phyloP scores from a whole-genome alignment of 768 basidiomycete species.

The Lentinula sp. region DNA sequence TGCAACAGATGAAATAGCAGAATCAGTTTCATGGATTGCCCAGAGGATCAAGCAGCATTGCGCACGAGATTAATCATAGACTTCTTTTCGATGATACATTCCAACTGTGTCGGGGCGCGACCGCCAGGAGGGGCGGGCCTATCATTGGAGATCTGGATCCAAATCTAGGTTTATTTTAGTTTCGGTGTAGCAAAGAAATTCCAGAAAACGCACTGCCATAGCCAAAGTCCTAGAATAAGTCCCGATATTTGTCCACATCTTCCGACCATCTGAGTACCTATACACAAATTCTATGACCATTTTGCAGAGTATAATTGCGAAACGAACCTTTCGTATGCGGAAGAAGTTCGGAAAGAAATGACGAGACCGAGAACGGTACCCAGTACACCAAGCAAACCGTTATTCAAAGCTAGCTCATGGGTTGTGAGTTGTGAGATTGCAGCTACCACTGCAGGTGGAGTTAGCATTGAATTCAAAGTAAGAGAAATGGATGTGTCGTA shows the following conservation, averaged over 20 bases:
- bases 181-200: conserved; percentile 7
- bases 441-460: conserved; percentile 41
- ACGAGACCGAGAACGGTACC: conserved; percentile 70
- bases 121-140: conserved; percentile 26
- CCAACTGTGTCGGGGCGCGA: conserved; percentile 25
- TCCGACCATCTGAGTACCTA: conserved; percentile 65
- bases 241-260: conserved; percentile 61
- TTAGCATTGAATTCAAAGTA: conserved; percentile 14
- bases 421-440: conserved; percentile 44
- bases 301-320: neutral
- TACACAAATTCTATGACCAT: conserved; percentile 1
- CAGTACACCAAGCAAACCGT: conserved; percentile 57
- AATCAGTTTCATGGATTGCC: neutral
- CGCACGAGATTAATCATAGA: conserved; percentile 63
- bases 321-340: conserved; percentile 58
- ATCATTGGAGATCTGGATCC: conserved; percentile 48
- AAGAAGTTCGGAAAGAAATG: conserved; percentile 68
- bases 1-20: neutral
- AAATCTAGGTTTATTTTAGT: conserved; percentile 30
- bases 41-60: neutral
- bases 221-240: conserved; percentile 53
- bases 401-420: conserved; percentile 45
- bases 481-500: conserved; percentile 18
- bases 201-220: conserved; percentile 37
- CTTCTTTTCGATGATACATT: conserved; percentile 65